Conservation (phyloP, 106 monocot genomes). For the Allium cepa region DNA sequence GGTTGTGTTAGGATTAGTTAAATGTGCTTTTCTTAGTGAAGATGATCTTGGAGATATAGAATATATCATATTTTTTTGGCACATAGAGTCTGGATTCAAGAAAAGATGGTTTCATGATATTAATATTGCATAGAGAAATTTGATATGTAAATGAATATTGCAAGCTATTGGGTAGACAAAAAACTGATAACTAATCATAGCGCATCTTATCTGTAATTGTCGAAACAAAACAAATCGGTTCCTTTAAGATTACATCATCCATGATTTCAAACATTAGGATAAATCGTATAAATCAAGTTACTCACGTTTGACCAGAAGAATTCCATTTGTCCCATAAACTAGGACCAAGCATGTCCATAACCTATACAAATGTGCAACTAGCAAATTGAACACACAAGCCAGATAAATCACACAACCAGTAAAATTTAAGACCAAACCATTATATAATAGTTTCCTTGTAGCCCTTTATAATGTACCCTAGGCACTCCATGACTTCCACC, state of each 20-base stretch:
- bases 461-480: constrained; percentile 65
- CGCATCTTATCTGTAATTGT: too few species aligned
- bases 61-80: too few species aligned
- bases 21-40: too few species aligned
- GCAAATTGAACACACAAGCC: background rate
- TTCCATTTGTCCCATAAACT: constrained; percentile 84
- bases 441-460: constrained; percentile 64
- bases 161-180: too few species aligned
- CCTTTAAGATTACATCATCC: background rate
- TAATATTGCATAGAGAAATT: too few species aligned
- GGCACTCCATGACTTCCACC: constrained; percentile 68
- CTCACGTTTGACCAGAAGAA: constrained; percentile 64
- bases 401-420: background rate
- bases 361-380: constrained; percentile 20
- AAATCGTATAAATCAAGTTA: background rate
- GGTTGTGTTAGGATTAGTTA: too few species aligned
- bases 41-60: too few species aligned
- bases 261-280: background rate
- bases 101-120: too few species aligned
- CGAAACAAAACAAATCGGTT: too few species aligned
- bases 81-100: too few species aligned
- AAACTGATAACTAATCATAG: too few species aligned
- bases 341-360: constrained; percentile 78
- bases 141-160: too few species aligned
- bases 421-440: constrained; percentile 37